These are phyloP conservation scores for Chaetomium olivaceum DNA, from an alignment of 2,329 filamentous ascomycete genomes.

Conservation along the genomic window DNA sequence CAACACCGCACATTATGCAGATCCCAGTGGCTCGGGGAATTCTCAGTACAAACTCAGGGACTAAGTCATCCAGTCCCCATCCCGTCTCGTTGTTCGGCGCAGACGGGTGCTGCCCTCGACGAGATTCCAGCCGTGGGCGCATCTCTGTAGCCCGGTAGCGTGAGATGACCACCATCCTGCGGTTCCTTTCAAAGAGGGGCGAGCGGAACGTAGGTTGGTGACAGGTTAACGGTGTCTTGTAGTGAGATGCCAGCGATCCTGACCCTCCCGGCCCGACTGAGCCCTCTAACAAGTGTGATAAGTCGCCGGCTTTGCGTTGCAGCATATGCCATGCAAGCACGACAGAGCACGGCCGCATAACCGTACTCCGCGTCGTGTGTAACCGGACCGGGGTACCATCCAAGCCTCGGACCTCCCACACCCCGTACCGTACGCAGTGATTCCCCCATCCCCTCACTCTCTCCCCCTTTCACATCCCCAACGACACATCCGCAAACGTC, in stretches of 20 bases:
- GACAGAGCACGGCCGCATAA: not conserved
- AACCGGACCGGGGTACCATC: not conserved
- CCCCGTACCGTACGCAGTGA: too few relatives aligned
- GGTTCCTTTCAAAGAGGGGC: not conserved
- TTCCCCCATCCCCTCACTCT: not conserved
- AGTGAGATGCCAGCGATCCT: too few relatives aligned
- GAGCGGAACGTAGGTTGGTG: too few relatives aligned
- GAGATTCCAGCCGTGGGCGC: too few relatives aligned
- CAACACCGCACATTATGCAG: too few relatives aligned
- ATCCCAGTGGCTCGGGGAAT: too few relatives aligned
- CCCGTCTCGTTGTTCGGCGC: not conserved
- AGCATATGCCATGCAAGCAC: not conserved
- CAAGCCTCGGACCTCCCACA: too few relatives aligned
- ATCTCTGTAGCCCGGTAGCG: not conserved
- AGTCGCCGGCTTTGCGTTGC: not conserved
- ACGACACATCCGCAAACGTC: conserved; percentile 45
- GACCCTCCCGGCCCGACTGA: too few relatives aligned
- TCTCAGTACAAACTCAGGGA: too few relatives aligned
- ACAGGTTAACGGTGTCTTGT: too few relatives aligned
- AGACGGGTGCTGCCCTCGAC: not conserved
- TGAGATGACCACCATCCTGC: not conserved
- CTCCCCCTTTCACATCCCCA: not conserved
- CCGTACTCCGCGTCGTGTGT: not conserved
- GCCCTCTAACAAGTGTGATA: too few relatives aligned
- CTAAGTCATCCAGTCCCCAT: too few relatives aligned